Evolutionary conservation across 192 early-diverging fungal genomes (phyloP).

Genomic region (Coemansia sp.): DNA sequence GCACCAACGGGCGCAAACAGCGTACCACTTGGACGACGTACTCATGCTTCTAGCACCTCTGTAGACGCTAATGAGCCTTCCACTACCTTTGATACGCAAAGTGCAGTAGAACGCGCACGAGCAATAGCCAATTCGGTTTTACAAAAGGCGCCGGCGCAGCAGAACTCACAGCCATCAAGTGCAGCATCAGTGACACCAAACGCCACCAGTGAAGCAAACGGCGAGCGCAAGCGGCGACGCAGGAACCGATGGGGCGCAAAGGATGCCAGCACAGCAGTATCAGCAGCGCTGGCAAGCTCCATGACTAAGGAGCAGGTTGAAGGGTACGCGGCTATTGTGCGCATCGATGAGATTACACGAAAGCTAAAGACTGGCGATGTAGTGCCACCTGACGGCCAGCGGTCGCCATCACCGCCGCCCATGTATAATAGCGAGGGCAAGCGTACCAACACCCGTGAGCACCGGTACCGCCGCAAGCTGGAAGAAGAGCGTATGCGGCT

Average conservation of each 20-base stretch:
- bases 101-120: conserved; percentile 42
- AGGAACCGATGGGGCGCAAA: conserved; percentile 89
- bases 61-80: background rate
- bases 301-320: conserved; percentile 81
- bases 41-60: conserved; percentile 12
- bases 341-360: conserved; percentile 88
- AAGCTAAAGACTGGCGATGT: conserved; percentile 79
- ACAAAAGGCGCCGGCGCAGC: background rate
- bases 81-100: conserved; percentile 16
- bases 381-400: conserved; percentile 63
- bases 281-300: conserved; percentile 71
- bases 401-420: conserved; percentile 97
- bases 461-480: conserved; percentile 82
- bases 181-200: background rate
- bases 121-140: conserved; percentile 48
- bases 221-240: conserved; percentile 64
- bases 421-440: conserved; percentile 90
- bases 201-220: conserved; percentile 13
- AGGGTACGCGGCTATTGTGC: conserved; percentile 63
- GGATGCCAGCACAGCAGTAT: conserved; percentile 67
- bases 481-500: conserved; percentile 91
- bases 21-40: conserved; percentile 46
- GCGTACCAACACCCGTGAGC: conserved; percentile 93
- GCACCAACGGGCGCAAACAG: conserved; percentile 50
- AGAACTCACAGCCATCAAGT: background rate